A percentile compares a stretch with the other conserved stretches of the same genome.
phyloP scores from a whole-genome alignment of 2,329 filamentous ascomycete genomes.

The Tolypocladium endophyticum region DNA sequence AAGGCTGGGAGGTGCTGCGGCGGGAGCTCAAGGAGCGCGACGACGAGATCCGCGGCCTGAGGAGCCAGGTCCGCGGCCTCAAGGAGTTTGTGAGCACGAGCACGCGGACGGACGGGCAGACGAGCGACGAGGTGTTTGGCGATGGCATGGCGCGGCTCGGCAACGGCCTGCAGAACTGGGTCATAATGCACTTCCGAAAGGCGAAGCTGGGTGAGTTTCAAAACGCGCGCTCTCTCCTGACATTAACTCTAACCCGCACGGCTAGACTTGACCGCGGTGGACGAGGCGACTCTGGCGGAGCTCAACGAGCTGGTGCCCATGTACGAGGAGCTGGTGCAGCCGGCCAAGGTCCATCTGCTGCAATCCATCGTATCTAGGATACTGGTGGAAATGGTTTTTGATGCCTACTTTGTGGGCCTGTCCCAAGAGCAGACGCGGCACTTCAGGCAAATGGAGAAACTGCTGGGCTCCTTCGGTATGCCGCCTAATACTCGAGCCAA shows the following conservation, averaged over 20 bases:
- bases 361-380: conserved; percentile 51
- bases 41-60: conserved; percentile 42
- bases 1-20: conserved; percentile 36
- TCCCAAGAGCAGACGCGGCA: conserved; percentile 40
- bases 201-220: conserved; percentile 45
- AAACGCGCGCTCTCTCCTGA: too few relatives aligned
- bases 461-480: conserved; percentile 31
- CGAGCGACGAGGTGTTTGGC: conserved; percentile 56
- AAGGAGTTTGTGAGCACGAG: conserved; percentile 64
- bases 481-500: conserved; percentile 1
- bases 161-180: conserved; percentile 65
- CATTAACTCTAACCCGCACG: background rate
- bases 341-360: conserved; percentile 49
- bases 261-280: conserved; percentile 32
- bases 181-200: conserved; percentile 57
- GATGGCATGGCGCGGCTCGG: conserved; percentile 51
- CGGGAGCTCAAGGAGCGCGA: conserved; percentile 38
- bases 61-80: conserved; percentile 52
- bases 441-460: conserved; percentile 37
- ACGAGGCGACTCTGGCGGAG: conserved; percentile 29
- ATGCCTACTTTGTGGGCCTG: conserved; percentile 53
- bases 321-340: conserved; percentile 42
- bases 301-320: conserved; percentile 42
- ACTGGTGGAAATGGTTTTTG: conserved; percentile 51
- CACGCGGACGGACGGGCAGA: conserved; percentile 50